Evolutionary conservation across 257 asterid species (phyloP).

Genomic region (Rehmannia glutinosa): DNA sequence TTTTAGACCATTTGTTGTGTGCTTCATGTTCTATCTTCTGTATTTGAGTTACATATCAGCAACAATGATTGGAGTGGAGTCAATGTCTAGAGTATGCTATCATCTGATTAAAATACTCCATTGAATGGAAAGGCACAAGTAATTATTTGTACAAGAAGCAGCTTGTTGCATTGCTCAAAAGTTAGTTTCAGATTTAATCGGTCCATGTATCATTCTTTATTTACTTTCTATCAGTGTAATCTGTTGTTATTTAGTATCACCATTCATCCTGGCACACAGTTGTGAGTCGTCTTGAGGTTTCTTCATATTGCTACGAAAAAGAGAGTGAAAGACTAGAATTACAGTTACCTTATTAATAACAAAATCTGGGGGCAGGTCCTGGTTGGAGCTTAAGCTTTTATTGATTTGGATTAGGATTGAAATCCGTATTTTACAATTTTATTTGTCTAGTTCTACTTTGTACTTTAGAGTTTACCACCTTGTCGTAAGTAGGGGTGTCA

Average conservation of each 20-base stretch:
- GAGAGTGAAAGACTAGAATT: too few species aligned
- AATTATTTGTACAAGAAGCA: too few species aligned
- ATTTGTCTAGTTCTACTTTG: not conserved
- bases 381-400: too few species aligned
- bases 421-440: too few species aligned
- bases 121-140: too few species aligned
- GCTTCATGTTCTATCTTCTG: not conserved
- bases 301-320: not conserved
- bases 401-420: too few species aligned
- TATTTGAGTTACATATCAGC: not conserved
- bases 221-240: constrained; percentile 3
- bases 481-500: too few species aligned
- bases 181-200: not conserved
- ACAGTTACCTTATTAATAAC: not conserved
- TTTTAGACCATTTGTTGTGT: not conserved
- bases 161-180: constrained; percentile 1
- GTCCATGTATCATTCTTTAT: not conserved
- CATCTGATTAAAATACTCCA: not conserved
- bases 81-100: constrained; percentile 1
- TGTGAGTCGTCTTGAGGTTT: not conserved
- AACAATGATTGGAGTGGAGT: not conserved
- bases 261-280: not conserved
- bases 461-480: too few species aligned
- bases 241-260: too few species aligned
- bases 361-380: too few species aligned